Conservation (phyloP, 345 rosid genomes). For the Boechera retrofracta region DNA sequence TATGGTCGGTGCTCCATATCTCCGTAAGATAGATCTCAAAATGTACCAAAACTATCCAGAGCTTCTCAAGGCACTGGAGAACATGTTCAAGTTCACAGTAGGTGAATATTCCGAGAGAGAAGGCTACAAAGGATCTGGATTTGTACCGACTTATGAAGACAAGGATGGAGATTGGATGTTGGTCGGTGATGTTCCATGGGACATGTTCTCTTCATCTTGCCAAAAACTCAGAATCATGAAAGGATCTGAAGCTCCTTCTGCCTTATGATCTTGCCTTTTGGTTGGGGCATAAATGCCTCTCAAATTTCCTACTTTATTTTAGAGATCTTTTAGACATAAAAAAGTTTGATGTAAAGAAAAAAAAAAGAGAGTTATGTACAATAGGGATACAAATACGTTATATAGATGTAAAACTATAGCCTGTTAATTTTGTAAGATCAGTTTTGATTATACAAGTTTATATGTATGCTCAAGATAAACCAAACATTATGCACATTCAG, state of each 20-base stretch:
- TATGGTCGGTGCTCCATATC: slow-evolving; percentile 90
- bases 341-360: slow-evolving; percentile 10
- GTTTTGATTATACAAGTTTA: slow-evolving; percentile 12
- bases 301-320: not conserved
- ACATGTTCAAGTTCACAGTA: slow-evolving; percentile 74
- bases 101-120: slow-evolving; percentile 71
- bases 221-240: slow-evolving; percentile 88
- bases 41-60: slow-evolving; percentile 60
- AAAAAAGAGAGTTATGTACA: not conserved
- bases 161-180: slow-evolving; percentile 93
- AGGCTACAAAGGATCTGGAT: slow-evolving; percentile 78
- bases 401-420: slow-evolving; percentile 22
- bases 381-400: slow-evolving; percentile 10
- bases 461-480: not conserved
- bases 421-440: slow-evolving; percentile 23
- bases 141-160: slow-evolving; percentile 78
- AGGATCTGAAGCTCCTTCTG: slow-evolving; percentile 59
- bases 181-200: slow-evolving; percentile 89
- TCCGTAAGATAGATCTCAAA: slow-evolving; percentile 76
- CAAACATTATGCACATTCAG: too few relatives aligned
- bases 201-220: slow-evolving; percentile 85
- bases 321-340: not conserved
- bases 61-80: slow-evolving; percentile 65
- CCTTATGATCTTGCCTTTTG: slow-evolving; percentile 20
- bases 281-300: not conserved